phyloP scores from a whole-genome alignment of 768 basidiomycete genomes.

The Plicaturopsis crispa region DNA sequence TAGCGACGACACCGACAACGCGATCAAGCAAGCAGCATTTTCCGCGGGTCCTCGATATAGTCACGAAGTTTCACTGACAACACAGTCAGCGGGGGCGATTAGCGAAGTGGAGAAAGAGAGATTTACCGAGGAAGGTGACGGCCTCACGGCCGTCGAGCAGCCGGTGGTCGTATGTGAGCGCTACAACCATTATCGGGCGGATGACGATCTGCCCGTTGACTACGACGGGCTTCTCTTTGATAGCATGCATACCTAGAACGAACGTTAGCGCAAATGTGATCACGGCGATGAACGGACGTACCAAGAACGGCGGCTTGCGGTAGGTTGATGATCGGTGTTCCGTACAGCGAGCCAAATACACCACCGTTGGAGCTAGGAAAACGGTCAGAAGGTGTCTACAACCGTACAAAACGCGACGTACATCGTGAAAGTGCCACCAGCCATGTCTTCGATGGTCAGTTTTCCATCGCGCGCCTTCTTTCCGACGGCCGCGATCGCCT shows the following conservation, averaged over 20 bases:
- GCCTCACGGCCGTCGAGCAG: conserved; percentile 94
- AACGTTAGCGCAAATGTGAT: neutral
- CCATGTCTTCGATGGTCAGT: conserved; percentile 96
- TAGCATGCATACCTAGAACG: conserved; percentile 78
- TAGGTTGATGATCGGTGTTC: conserved; percentile 98
- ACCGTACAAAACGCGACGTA: conserved; percentile 28
- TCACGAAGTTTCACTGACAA: conserved; percentile 79
- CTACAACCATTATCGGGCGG: conserved; percentile 94
- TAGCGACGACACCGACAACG: too few species aligned
- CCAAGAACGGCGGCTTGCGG: conserved; percentile 93
- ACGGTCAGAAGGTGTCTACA: conserved; percentile 6
- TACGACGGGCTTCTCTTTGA: conserved; percentile 87
- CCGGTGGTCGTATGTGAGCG: conserved; percentile 92
- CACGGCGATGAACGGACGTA: conserved; percentile 18
- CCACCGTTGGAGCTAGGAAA: conserved; percentile 86
- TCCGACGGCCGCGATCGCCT: conserved; percentile 83
- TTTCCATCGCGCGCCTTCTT: conserved; percentile 91
- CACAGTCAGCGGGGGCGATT: conserved; percentile 1
- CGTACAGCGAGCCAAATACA: conserved; percentile 94
- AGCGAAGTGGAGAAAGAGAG: neutral
- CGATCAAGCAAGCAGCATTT: conserved; percentile 63
- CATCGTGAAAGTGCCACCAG: conserved; percentile 99
- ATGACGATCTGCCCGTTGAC: conserved; percentile 94
- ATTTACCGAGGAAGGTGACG: conserved; percentile 92
- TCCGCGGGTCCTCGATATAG: conserved; percentile 90